Evolutionary conservation across 169 alveolate species (phyloP).

Genomic region (Eimeria falciformis): DNA sequence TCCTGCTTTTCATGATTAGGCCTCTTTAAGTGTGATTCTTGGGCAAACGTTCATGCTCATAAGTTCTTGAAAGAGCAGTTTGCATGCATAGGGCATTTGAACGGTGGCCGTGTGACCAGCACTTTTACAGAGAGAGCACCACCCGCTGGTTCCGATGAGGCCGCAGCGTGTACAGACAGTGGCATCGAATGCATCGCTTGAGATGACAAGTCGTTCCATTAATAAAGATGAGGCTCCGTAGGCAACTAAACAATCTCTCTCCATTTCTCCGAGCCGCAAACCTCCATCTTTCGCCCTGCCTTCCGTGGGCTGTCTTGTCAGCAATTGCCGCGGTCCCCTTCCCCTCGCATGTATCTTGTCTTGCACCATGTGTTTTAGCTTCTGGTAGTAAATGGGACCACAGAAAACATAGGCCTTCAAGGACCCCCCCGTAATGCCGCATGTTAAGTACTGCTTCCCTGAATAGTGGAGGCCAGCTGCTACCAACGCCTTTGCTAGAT

Average conservation of each 20-base stretch:
- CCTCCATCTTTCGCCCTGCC: conserved; percentile 99
- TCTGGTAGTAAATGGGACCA: conserved; percentile 99
- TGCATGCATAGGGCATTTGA: conserved; percentile 96
- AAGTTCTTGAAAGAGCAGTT: conserved; percentile 90
- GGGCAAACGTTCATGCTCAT: conserved; percentile 91
- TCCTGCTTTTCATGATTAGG: too few species aligned
- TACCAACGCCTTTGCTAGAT: conserved; percentile 92
- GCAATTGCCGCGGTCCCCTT: conserved; percentile 98
- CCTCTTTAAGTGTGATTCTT: conserved; percentile 73
- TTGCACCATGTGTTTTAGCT: conserved; percentile 99
- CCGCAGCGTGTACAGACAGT: conserved; percentile 97
- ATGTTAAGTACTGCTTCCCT: conserved; percentile 97
- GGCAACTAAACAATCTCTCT: conserved; percentile 99
- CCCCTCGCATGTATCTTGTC: conserved; percentile 97
- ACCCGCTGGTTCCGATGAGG: conserved; percentile 94
- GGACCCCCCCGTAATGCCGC: conserved; percentile 99
- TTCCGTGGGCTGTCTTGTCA: conserved; percentile 99
- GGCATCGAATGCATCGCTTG: conserved; percentile 97
- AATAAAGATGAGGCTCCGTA: conserved; percentile 96
- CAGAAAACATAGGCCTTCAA: conserved; percentile 95
- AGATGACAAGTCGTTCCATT: conserved; percentile 97
- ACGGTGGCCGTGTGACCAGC: conserved; percentile 85
- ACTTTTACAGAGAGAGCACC: conserved; percentile 96
- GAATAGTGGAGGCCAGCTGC: conserved; percentile 96
- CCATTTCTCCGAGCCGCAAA: conserved; percentile 99